These are phyloP conservation scores for Silene uniflora DNA, from an alignment of 148 eudicot genomes.

Conservation along the genomic window DNA sequence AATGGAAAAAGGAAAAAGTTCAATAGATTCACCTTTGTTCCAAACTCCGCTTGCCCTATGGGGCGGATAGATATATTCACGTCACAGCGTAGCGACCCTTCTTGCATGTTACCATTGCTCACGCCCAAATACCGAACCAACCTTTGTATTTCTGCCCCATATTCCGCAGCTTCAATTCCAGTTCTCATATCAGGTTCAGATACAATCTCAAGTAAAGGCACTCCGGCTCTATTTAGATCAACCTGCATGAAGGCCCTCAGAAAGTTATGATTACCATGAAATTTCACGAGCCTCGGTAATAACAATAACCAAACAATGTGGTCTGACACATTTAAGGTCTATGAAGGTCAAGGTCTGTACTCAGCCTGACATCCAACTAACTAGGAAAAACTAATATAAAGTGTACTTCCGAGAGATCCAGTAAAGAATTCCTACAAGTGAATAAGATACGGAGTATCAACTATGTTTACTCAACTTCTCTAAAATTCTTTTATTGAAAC, in stretches of 20 bases:
- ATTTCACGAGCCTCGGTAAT: neutral
- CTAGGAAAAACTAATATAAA: neutral
- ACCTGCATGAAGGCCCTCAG: constrained; percentile 46
- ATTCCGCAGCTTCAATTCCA: constrained; percentile 97
- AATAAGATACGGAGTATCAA: neutral
- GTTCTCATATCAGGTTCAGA: constrained; percentile 99
- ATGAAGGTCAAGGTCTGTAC: neutral
- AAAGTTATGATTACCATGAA: neutral
- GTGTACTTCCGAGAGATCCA: neutral
- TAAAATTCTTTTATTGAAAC: neutral
- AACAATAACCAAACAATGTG: neutral
- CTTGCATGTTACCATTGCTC: constrained; percentile 97
- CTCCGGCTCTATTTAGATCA: constrained; percentile 96
- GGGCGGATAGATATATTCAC: constrained; percentile 91
- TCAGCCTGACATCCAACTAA: neutral
- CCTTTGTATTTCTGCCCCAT: constrained; percentile 94
- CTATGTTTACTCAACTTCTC: neutral
- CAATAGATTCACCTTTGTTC: constrained; percentile 67
- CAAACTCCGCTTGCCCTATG: constrained; percentile 77
- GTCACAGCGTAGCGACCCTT: constrained; percentile 95
- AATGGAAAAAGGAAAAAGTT: neutral
- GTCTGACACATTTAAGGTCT: neutral
- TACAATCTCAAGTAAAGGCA: constrained; percentile 94
- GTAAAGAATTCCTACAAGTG: neutral
- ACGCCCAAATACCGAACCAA: constrained; percentile 89